phyloP scores from a whole-genome alignment of 768 basidiomycete genomes.

The Amanita molliuscula region DNA sequence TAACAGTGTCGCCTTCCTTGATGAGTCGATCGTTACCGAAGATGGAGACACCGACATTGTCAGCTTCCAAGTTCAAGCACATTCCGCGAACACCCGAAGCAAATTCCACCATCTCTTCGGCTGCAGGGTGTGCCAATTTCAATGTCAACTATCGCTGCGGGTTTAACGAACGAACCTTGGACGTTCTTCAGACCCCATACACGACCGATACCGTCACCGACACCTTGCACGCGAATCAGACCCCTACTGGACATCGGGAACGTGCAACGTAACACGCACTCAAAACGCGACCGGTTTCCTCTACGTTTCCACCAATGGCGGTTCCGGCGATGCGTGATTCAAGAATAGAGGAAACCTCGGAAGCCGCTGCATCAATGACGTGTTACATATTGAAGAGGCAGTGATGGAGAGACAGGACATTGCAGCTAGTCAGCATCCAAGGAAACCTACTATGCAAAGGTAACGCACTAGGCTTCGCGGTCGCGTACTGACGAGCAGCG shows the following conservation, averaged over 20 bases:
- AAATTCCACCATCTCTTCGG: slow-evolving; percentile 99
- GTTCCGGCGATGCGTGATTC: slow-evolving; percentile 97
- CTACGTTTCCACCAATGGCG: slow-evolving; percentile 84
- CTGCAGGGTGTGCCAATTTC: slow-evolving; percentile 26
- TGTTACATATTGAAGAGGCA: slow-evolving; percentile 24
- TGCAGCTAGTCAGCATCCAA: slow-evolving; percentile 13
- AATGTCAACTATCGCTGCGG: slow-evolving; percentile 5
- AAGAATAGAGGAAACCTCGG: slow-evolving; percentile 98
- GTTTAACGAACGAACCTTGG: slow-evolving; percentile 52
- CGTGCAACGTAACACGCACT: slow-evolving; percentile 46
- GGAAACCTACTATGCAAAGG: background rate
- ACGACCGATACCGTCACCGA: slow-evolving; percentile 99
- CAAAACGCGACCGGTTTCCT: slow-evolving; percentile 98
- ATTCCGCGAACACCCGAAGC: slow-evolving; percentile 99
- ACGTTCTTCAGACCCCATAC: slow-evolving; percentile 99
- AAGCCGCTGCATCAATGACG: slow-evolving; percentile 59
- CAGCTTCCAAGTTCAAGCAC: slow-evolving; percentile 99
- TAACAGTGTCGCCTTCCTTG: slow-evolving; percentile 99
- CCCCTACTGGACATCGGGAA: background rate
- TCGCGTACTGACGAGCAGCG: slow-evolving; percentile 82
- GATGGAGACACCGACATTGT: slow-evolving; percentile 99
- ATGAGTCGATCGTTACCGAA: slow-evolving; percentile 97
- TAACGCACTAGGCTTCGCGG: slow-evolving; percentile 89
- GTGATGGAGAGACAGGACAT: slow-evolving; percentile 12
- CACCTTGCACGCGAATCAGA: slow-evolving; percentile 41